Evolutionary conservation across 202 grass and related monocot genomes (phyloP), one percentile per base, ranked within the genome.

Genomic region (Zoysia matrella): DNA sequence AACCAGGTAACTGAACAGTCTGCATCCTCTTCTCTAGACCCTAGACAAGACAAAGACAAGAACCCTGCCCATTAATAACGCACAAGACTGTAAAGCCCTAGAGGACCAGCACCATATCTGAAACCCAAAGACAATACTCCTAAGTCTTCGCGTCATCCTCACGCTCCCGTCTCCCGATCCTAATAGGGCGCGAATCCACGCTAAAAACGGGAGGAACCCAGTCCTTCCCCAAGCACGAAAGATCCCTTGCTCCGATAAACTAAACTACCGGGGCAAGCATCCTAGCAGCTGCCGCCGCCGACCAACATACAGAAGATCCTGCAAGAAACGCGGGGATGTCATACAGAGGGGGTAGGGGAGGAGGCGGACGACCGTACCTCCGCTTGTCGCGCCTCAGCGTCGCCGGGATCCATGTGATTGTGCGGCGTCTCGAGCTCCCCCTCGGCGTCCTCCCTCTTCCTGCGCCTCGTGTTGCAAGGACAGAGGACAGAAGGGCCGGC

Each of bases 391-490:
- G 52, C 65, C 66, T 80, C 78, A 13, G 66, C 43, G 11, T 71
- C 66, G 78, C 10, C 8, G 8, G 47, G 11, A 60, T 80, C 78
- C 78, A 80, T 36, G 30, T 36, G 30, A 36, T 36, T 80, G 78
- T 15, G 18, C 66, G 11, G 52, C 65, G 53, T 16, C 53, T 67
- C 44, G 65, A 79, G 76, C 14, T 58, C 30, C 30, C 30, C 78
- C 15, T 58, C 65, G 52, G 6, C 62, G 14, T 36, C 77, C n/a
- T 1, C 52, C 67, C 78, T 60, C 65, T 80, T 80, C 78, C 78
- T 80, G 53, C 78, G 78, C 11, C 78, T 56, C 57, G 53, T 71
- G 66, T 53, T 8, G 53, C 7, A 40, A 16, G 78, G 67, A 16
- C 66, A 71, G 66, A 69, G 64, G 63, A 36, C 15, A 53, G 66